Evolutionary conservation across 345 rosid genomes (phyloP).

Genomic region (Cardamine chenopodiifolia): DNA sequence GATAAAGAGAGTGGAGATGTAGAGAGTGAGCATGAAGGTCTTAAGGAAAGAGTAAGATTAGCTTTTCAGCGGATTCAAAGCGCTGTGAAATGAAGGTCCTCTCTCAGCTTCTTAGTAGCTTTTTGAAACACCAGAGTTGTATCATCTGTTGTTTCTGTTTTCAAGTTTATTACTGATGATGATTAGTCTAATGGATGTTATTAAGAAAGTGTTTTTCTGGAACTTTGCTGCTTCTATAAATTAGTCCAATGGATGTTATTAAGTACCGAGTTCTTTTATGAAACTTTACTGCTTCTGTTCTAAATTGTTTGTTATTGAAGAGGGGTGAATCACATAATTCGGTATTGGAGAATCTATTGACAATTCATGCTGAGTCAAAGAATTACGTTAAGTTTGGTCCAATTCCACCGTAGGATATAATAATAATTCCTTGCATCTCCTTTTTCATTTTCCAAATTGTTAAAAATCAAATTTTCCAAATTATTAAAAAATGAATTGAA

Average conservation of each 20-base stretch:
- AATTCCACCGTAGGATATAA: neutral
- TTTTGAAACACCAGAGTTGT: neutral
- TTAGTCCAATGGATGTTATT: neutral
- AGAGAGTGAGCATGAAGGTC: constrained; percentile 83
- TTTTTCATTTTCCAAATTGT: too few relatives aligned
- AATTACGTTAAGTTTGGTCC: neutral
- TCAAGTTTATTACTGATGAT: constrained; percentile 10
- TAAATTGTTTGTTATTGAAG: neutral
- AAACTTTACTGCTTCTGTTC: neutral
- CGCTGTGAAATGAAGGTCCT: constrained; percentile 78
- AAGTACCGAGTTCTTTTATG: neutral
- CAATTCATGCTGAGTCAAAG: too few relatives aligned
- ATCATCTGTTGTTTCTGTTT: neutral
- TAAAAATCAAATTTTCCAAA: too few relatives aligned
- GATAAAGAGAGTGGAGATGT: constrained; percentile 89
- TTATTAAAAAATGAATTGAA: too few relatives aligned
- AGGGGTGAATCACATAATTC: too few relatives aligned
- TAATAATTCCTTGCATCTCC: too few relatives aligned
- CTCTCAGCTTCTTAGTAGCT: constrained; percentile 44
- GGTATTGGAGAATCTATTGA: too few relatives aligned
- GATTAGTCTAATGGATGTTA: neutral
- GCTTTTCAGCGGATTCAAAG: constrained; percentile 72
- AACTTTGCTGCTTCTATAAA: constrained; percentile 11
- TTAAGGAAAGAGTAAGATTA: constrained; percentile 72
- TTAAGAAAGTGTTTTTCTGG: constrained; percentile 13